Evolutionary conservation across 1,284 basidiomycete genomes (phyloP).

Genomic region (Vanrija pseudolonga): DNA sequence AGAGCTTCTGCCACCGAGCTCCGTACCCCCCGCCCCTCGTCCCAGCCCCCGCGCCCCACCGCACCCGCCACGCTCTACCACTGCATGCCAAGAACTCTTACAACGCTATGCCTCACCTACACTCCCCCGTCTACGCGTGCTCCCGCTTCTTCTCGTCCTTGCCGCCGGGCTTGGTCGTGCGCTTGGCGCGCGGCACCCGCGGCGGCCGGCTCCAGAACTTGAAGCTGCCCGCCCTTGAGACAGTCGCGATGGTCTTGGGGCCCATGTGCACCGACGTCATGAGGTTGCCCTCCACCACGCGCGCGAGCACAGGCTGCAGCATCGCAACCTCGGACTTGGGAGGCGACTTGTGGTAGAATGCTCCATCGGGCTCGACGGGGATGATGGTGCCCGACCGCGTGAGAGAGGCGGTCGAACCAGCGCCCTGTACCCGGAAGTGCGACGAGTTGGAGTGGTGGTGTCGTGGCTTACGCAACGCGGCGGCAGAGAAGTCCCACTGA

Average conservation of each 20-base stretch:
- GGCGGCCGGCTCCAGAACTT: constrained; percentile 77
- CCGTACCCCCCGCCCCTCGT: too few species aligned
- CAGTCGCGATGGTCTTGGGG: constrained; percentile 69
- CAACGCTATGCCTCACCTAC: neutral
- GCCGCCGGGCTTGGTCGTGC: constrained; percentile 1
- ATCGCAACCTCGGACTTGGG: constrained; percentile 83
- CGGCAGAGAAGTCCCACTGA: constrained; percentile 84
- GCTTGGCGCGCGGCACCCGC: constrained; percentile 12
- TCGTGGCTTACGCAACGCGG: constrained; percentile 47
- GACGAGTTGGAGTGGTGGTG: constrained; percentile 40
- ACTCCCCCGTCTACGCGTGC: too few species aligned
- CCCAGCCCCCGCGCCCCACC: too few species aligned
- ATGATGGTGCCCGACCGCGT: constrained; percentile 57
- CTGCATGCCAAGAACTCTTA: neutral
- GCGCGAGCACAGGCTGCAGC: constrained; percentile 82
- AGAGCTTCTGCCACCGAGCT: too few species aligned
- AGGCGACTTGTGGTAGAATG: constrained; percentile 76
- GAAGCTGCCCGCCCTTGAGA: constrained; percentile 66
- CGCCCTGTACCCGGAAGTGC: constrained; percentile 24
- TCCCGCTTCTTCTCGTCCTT: constrained; percentile 1
- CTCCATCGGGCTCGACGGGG: constrained; percentile 50
- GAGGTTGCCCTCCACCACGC: constrained; percentile 71
- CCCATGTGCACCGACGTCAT: constrained; percentile 68
- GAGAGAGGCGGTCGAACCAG: constrained; percentile 54
- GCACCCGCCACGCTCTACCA: too few species aligned